Conservation (phyloP, 805 yeast species). For the Blastobotrys muscicola region DNA sequence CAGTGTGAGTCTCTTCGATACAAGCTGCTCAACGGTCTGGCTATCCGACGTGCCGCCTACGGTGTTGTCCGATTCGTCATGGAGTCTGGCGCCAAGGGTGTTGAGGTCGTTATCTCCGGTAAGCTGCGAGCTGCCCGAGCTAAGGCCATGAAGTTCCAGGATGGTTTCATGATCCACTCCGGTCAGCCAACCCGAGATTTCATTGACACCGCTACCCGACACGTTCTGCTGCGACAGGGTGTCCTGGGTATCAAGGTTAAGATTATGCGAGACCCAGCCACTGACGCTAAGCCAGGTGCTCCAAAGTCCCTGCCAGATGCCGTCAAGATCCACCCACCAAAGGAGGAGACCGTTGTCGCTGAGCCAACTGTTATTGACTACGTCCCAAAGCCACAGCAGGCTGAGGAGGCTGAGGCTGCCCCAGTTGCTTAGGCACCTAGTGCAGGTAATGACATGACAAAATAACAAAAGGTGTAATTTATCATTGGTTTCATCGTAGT, state of each 20-base stretch:
- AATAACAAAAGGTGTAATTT: background rate
- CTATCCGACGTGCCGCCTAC: conserved; percentile 99
- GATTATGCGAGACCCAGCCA: conserved; percentile 96
- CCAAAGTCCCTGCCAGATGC: conserved; percentile 71
- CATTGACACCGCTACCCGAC: conserved; percentile 98
- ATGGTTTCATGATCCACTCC: conserved; percentile 99
- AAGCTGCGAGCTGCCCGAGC: conserved; percentile 99
- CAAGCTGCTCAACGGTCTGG: conserved; percentile 97
- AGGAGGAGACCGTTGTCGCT: conserved; percentile 55
- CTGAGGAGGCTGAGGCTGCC: conserved; percentile 25
- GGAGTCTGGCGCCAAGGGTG: conserved; percentile 99
- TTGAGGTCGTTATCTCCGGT: conserved; percentile 99
- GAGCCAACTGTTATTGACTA: conserved; percentile 79
- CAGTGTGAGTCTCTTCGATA: conserved; percentile 98
- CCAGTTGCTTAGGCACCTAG: conserved; percentile 21
- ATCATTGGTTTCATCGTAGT: background rate
- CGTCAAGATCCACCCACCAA: conserved; percentile 86
- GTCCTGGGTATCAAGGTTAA: conserved; percentile 98
- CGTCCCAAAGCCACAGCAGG: conserved; percentile 31
- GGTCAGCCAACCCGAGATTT: conserved; percentile 99
- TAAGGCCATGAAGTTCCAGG: conserved; percentile 98
- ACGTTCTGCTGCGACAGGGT: conserved; percentile 99
- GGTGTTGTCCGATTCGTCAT: conserved; percentile 99
- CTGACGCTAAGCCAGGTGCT: conserved; percentile 28
- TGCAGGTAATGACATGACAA: background rate